These are phyloP conservation scores for Mucor lusitanicus DNA, from an alignment of 371 early-diverging fungal genomes.

Conservation along the genomic window DNA sequence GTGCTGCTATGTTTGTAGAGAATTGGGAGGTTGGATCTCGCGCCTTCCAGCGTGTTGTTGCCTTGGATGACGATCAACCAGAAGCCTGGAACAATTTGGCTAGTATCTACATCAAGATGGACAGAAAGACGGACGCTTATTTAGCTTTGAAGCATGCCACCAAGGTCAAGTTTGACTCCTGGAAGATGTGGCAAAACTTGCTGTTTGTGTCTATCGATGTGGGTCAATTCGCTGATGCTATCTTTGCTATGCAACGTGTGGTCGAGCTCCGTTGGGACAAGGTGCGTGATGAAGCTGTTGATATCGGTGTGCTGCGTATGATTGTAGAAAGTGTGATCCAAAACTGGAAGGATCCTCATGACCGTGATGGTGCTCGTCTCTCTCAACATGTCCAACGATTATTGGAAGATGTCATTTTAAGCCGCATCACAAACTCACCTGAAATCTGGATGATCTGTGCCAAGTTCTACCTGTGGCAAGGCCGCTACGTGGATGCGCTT, in stretches of 20 bases:
- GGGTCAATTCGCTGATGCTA: conserved; percentile 81
- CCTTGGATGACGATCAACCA: conserved; percentile 80
- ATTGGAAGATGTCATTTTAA: conserved; percentile 67
- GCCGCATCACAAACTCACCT: conserved; percentile 75
- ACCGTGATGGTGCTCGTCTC: conserved; percentile 42
- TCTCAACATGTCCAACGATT: conserved; percentile 53
- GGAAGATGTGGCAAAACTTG: conserved; percentile 94
- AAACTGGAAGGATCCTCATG: conserved; percentile 65
- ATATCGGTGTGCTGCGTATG: conserved; percentile 71
- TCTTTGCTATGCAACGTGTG: conserved; percentile 83
- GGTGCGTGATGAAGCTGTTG: conserved; percentile 70
- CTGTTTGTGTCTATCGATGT: conserved; percentile 78
- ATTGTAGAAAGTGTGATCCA: conserved; percentile 72
- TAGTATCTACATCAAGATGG: conserved; percentile 72
- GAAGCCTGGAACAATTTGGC: conserved; percentile 98
- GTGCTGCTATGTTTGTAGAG: conserved; percentile 84
- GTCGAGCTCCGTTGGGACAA: conserved; percentile 76
- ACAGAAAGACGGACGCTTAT: conserved; percentile 77
- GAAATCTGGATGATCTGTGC: conserved; percentile 78
- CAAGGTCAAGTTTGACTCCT: conserved; percentile 76
- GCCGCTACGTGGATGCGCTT: conserved; percentile 64
- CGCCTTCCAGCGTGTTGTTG: conserved; percentile 80
- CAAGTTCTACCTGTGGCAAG: conserved; percentile 73
- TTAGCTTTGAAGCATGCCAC: conserved; percentile 83
- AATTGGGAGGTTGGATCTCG: conserved; percentile 76